Conservation (phyloP, 345 rosid species). For the Salix viminalis region DNA sequence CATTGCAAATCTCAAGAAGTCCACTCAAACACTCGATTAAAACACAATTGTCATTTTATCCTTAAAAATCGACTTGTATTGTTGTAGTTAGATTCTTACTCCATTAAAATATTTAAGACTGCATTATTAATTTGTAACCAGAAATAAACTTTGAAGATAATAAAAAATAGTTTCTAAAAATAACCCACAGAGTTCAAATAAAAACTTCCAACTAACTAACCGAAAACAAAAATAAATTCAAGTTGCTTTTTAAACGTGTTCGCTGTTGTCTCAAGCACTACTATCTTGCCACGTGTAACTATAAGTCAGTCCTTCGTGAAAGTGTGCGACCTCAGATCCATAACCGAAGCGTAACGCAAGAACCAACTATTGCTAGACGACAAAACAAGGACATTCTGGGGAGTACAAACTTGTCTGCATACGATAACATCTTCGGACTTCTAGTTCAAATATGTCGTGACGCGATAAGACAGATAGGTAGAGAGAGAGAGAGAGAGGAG, state of each 20-base stretch:
- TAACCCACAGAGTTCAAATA: no score
- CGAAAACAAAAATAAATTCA: no score
- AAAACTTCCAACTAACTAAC: no score
- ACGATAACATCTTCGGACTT: constrained; percentile 15
- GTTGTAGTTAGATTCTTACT: no score
- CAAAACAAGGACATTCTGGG: constrained; percentile 27
- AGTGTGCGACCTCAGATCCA: constrained; percentile 5
- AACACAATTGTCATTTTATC: no score
- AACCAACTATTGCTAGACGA: neutral
- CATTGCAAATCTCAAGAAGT: no score
- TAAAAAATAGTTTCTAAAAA: no score
- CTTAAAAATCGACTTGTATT: no score
- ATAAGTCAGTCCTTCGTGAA: neutral
- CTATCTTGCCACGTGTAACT: neutral
- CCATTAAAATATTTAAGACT: no score
- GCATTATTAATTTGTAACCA: no score
- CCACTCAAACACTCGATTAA: no score
- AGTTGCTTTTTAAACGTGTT: neutral
- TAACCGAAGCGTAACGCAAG: neutral
- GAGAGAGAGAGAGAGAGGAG: neutral
- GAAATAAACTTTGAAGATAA: no score
- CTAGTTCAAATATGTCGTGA: constrained; percentile 34
- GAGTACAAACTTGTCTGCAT: constrained; percentile 11
- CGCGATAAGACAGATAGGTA: neutral
- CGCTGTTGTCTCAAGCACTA: neutral